A percentile compares a stretch with the other conserved stretches of the same genome.
Evolutionary conservation across 768 basidiomycete genomes (phyloP).

Genomic region (Ramaria rubella): DNA sequence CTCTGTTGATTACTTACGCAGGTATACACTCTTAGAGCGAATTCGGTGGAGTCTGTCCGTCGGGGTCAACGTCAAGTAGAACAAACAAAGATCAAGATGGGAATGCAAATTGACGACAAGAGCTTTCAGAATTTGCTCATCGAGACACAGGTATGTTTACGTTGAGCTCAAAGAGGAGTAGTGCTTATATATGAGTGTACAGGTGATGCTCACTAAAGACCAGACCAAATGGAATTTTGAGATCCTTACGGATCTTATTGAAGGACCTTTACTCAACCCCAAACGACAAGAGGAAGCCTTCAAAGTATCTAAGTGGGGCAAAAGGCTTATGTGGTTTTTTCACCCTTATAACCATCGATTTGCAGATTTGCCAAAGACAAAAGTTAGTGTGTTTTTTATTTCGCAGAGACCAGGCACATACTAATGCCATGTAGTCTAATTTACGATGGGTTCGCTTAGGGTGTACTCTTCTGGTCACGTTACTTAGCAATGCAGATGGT

Average conservation of each 20-base stretch:
- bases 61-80: slow-evolving; percentile 88
- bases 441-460: slow-evolving; percentile 83
- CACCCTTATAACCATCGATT: slow-evolving; percentile 87
- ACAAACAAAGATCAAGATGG: slow-evolving; percentile 80
- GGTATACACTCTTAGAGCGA: slow-evolving; percentile 38
- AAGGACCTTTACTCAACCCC: slow-evolving; percentile 87
- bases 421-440: slow-evolving; percentile 47
- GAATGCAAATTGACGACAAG: slow-evolving; percentile 93
- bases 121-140: slow-evolving; percentile 79
- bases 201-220: slow-evolving; percentile 83
- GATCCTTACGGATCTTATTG: slow-evolving; percentile 77
- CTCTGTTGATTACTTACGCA: too few relatives aligned
- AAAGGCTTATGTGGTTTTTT: slow-evolving; percentile 89
- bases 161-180: neutral
- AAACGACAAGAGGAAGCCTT: slow-evolving; percentile 94
- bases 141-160: slow-evolving; percentile 67
- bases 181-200: neutral
- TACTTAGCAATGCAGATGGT: slow-evolving; percentile 80
- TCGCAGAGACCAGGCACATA: slow-evolving; percentile 1
- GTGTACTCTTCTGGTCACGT: slow-evolving; percentile 72
- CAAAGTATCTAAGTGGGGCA: slow-evolving; percentile 80
- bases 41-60: slow-evolving; percentile 75
- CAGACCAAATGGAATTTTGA: slow-evolving; percentile 92
- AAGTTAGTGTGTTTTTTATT: slow-evolving; percentile 32
- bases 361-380: slow-evolving; percentile 68